These are phyloP conservation scores for Claviceps monticola DNA, from an alignment of 2,329 filamentous ascomycete genomes.

Conservation along the genomic window DNA sequence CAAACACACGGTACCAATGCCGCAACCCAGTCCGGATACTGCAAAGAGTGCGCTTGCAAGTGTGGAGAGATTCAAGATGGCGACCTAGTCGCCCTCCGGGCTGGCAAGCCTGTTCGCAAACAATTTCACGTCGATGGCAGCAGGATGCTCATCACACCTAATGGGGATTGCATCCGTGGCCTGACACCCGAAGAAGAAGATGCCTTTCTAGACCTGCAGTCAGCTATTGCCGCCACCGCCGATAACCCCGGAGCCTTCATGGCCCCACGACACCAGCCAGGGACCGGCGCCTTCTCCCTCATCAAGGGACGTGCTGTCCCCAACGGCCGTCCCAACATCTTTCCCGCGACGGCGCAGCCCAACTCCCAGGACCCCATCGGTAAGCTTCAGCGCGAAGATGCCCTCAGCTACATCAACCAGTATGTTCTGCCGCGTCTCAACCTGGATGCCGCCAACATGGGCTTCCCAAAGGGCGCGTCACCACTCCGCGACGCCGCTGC, in stretches of 20 bases:
- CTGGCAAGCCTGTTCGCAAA: constrained; percentile 46
- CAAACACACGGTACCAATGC: constrained; percentile 9
- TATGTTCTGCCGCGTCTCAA: constrained; percentile 49
- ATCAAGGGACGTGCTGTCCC: constrained; percentile 52
- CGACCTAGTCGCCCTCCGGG: constrained; percentile 40
- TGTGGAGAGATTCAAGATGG: constrained; percentile 29
- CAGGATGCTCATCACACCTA: constrained; percentile 59
- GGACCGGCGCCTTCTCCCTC: constrained; percentile 43
- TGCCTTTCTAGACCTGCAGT: constrained; percentile 56
- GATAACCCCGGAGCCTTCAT: constrained; percentile 42
- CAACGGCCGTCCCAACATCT: constrained; percentile 48
- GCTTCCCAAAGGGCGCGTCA: constrained; percentile 22
- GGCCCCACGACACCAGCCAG: constrained; percentile 39
- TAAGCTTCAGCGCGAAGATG: constrained; percentile 53
- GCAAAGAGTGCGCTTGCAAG: constrained; percentile 24
- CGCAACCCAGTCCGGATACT: constrained; percentile 16
- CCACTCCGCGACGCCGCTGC: constrained; percentile 31
- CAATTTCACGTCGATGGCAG: constrained; percentile 43
- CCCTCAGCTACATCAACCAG: constrained; percentile 55
- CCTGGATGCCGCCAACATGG: constrained; percentile 33
- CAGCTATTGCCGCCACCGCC: constrained; percentile 34
- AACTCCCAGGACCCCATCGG: constrained; percentile 43
- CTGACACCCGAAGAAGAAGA: constrained; percentile 55
- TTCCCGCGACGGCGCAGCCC: constrained; percentile 34
- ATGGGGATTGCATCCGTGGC: constrained; percentile 63